Percentiles rank a stretch among this genome's conserved stretches.
Evolutionary conservation across 805 yeast species (phyloP).

Genomic region (Ogataea trehaloabstinens): DNA sequence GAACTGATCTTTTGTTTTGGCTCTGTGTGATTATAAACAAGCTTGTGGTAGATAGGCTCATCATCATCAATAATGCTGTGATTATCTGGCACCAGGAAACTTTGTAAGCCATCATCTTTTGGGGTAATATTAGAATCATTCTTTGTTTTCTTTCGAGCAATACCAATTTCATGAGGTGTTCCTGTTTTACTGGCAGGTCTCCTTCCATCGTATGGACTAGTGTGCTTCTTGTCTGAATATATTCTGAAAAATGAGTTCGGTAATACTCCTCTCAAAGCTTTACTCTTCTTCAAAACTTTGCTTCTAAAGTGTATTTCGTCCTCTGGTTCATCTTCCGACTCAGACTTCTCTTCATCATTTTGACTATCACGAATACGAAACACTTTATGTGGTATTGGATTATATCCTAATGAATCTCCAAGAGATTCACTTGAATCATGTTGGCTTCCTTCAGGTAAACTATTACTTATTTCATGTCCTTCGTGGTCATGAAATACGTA

Average conservation of each 20-base stretch:
- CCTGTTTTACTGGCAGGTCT: background rate
- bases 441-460: slow-evolving; percentile 1
- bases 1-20: background rate
- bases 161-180: background rate
- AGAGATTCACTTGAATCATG: background rate
- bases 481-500: slow-evolving; percentile 15
- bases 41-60: background rate
- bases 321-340: slow-evolving; percentile 5
- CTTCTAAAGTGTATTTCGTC: slow-evolving; percentile 22
- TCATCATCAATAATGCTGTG: background rate
- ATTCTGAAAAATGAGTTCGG: slow-evolving; percentile 26
- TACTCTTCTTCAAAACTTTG: slow-evolving; percentile 17
- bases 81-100: slow-evolving; percentile 17
- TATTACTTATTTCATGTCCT: slow-evolving; percentile 10
- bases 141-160: slow-evolving; percentile 19
- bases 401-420: background rate
- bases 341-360: slow-evolving; percentile 3
- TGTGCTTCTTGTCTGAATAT: slow-evolving; percentile 3
- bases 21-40: slow-evolving; percentile 1
- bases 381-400: background rate
- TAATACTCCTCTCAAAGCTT: slow-evolving; percentile 25
- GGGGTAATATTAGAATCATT: slow-evolving; percentile 6
- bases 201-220: background rate
- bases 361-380: slow-evolving; percentile 6
- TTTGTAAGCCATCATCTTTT: slow-evolving; percentile 5